These are phyloP conservation scores for Phytopythium cucurbitacearum DNA, from an alignment of 352 stramenopile genomes.

Conservation along the genomic window DNA sequence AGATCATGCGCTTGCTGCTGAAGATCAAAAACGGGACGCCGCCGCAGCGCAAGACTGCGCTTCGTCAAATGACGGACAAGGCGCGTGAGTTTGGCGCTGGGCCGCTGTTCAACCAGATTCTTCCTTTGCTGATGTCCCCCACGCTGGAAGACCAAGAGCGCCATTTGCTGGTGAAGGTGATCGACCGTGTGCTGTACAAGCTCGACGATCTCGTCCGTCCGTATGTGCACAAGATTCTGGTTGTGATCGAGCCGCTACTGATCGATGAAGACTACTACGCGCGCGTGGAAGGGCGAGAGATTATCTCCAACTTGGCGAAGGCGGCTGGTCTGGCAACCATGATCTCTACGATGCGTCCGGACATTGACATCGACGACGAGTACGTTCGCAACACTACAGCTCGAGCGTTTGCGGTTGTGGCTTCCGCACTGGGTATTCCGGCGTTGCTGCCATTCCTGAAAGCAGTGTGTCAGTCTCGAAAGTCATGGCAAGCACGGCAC, in stretches of 20 bases:
- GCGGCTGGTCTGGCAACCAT: slow-evolving; percentile 98
- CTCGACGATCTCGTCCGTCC: slow-evolving; percentile 98
- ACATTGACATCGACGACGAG: slow-evolving; percentile 99
- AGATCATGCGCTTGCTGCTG: slow-evolving; percentile 97
- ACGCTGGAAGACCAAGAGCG: slow-evolving; percentile 99
- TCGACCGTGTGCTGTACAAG: slow-evolving; percentile 99
- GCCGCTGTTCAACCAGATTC: slow-evolving; percentile 98
- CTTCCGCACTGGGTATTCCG: slow-evolving; percentile 96
- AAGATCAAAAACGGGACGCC: slow-evolving; percentile 99
- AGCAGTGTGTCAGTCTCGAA: slow-evolving; percentile 97
- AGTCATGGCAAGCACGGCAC: slow-evolving; percentile 98
- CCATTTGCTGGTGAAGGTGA: slow-evolving; percentile 99
- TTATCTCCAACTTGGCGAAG: slow-evolving; percentile 99
- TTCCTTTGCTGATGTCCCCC: slow-evolving; percentile 98
- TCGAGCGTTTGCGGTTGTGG: slow-evolving; percentile 98
- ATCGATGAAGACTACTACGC: slow-evolving; percentile 99
- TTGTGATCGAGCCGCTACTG: slow-evolving; percentile 98
- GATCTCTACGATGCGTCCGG: slow-evolving; percentile 99
- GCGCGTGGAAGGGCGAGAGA: slow-evolving; percentile 97
- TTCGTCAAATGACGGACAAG: slow-evolving; percentile 97
- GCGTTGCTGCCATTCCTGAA: slow-evolving; percentile 98
- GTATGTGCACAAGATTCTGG: slow-evolving; percentile 99
- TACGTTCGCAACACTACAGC: slow-evolving; percentile 99
- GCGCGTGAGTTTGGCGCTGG: slow-evolving; percentile 95
- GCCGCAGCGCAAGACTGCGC: slow-evolving; percentile 94